Conservation (phyloP, 768 basidiomycete species). For the Coprinopsis cinerea region DNA sequence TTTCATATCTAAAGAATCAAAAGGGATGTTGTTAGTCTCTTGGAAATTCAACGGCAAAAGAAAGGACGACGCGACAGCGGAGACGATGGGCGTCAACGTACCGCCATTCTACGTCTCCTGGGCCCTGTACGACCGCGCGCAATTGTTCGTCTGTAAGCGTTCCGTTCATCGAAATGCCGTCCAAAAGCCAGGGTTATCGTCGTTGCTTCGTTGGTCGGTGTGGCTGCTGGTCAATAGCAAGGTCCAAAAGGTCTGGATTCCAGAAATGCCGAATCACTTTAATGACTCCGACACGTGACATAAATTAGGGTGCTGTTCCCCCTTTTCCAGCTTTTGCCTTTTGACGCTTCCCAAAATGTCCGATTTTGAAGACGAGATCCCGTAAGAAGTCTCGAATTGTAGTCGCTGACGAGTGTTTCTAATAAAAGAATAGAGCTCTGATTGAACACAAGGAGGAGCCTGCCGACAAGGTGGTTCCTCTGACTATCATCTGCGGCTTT, state of each 20-base stretch:
- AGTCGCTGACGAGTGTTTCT: too few species aligned
- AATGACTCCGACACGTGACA: too few species aligned
- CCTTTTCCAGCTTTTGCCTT: too few species aligned
- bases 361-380: constrained; percentile 56
- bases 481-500: constrained; percentile 94
- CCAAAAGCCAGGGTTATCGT: too few species aligned
- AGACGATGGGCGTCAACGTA: constrained; percentile 24
- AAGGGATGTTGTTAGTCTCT: not conserved
- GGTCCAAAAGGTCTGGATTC: too few species aligned
- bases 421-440: constrained; percentile 9
- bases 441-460: constrained; percentile 11
- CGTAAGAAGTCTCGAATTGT: too few species aligned
- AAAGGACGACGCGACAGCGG: not conserved
- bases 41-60: not conserved
- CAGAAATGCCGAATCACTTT: too few species aligned
- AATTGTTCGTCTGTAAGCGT: constrained; percentile 36
- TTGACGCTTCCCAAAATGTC: constrained; percentile 16
- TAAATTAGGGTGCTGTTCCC: too few species aligned
- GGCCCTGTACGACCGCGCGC: constrained; percentile 66
- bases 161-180: constrained; percentile 5
- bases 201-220: too few species aligned
- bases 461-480: constrained; percentile 46
- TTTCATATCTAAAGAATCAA: constrained; percentile 64
- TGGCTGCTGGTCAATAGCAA: not conserved
- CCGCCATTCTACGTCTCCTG: constrained; percentile 84